Evolutionary conservation across 805 yeast species (phyloP).

Genomic region (Kazachstania bromeliacearum): DNA sequence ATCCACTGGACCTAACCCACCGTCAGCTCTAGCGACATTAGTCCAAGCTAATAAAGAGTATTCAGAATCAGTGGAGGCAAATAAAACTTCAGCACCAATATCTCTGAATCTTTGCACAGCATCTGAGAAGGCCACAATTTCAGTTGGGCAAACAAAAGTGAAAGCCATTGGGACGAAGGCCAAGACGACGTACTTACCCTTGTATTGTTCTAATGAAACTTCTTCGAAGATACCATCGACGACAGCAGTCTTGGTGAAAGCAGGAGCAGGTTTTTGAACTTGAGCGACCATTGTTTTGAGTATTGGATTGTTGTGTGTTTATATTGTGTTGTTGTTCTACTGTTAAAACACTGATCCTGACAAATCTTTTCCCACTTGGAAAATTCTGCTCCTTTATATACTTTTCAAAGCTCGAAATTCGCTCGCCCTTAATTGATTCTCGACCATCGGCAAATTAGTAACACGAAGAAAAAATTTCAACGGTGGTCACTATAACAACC

Average conservation of each 20-base stretch:
- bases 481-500: too few relatives aligned
- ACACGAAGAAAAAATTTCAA: too few relatives aligned
- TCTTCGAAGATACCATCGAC: conserved; percentile 95
- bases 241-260: conserved; percentile 94
- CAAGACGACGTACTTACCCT: conserved; percentile 95
- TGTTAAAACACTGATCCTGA: too few relatives aligned
- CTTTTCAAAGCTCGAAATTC: not conserved
- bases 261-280: conserved; percentile 94
- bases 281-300: conserved; percentile 59
- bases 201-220: conserved; percentile 85
- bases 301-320: conserved; percentile 3
- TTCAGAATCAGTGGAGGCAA: conserved; percentile 98
- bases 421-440: too few relatives aligned
- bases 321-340: not conserved
- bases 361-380: too few relatives aligned
- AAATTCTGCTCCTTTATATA: not conserved
- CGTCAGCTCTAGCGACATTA: conserved; percentile 89
- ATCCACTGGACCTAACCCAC: conserved; percentile 94
- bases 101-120: conserved; percentile 84
- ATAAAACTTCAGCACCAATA: conserved; percentile 79
- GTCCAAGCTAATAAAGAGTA: conserved; percentile 98
- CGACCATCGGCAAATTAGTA: too few relatives aligned
- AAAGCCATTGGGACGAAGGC: conserved; percentile 98
- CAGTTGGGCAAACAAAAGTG: conserved; percentile 99
- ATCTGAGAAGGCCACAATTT: conserved; percentile 96